These are phyloP conservation scores for Exophiala spinifera DNA, from an alignment of 2,329 filamentous ascomycete species.

Conservation along the genomic window DNA sequence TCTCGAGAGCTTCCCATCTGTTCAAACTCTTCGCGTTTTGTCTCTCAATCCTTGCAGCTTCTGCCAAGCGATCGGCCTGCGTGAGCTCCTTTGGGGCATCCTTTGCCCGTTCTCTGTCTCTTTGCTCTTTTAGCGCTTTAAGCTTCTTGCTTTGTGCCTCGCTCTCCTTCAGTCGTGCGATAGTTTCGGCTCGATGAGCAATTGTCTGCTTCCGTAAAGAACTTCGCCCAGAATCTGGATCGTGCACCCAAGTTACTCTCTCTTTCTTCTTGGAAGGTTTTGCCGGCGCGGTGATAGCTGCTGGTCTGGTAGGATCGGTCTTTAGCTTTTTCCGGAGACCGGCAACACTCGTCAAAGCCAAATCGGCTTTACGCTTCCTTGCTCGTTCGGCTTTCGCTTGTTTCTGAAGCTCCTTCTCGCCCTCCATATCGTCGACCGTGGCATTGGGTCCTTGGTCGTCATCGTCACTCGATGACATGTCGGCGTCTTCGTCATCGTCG, in stretches of 20 bases:
- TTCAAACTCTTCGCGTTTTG: constrained; percentile 87
- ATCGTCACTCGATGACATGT: constrained; percentile 82
- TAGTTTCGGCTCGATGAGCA: constrained; percentile 60
- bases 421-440: constrained; percentile 68
- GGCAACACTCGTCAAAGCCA: constrained; percentile 62
- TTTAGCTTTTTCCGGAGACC: constrained; percentile 67
- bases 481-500: constrained; percentile 70
- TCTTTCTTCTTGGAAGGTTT: constrained; percentile 67
- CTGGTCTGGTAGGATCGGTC: constrained; percentile 51
- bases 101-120: constrained; percentile 63
- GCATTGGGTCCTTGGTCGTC: constrained; percentile 64
- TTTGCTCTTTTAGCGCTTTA: constrained; percentile 58
- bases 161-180: constrained; percentile 48
- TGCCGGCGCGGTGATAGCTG: constrained; percentile 33
- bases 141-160: constrained; percentile 47
- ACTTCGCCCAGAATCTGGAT: constrained; percentile 58
- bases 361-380: constrained; percentile 78
- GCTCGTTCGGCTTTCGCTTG: constrained; percentile 67
- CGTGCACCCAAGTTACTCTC: constrained; percentile 66
- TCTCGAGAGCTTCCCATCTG: constrained; percentile 90
- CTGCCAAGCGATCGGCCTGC: constrained; percentile 77
- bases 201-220: constrained; percentile 63
- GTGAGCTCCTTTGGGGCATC: constrained; percentile 78
- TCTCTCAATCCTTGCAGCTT: constrained; percentile 79
- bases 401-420: constrained; percentile 81